These are phyloP conservation scores for Cinnamomum chago DNA, from an alignment of 164 flowering plant species.

Conservation along the genomic window DNA sequence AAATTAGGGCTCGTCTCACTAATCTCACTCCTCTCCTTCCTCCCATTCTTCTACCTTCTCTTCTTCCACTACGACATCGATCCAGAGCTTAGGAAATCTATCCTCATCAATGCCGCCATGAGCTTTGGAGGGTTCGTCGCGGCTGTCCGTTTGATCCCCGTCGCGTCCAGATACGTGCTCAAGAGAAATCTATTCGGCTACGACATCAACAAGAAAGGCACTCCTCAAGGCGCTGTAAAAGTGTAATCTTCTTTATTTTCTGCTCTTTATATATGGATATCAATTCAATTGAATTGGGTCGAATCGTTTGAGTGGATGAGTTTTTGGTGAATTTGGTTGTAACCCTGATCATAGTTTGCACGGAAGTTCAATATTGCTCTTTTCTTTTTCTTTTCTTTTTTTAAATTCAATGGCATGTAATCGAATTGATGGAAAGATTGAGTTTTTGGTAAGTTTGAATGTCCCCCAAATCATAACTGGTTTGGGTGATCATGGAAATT, in stretches of 20 bases:
- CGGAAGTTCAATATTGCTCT: too few relatives aligned
- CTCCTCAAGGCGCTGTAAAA: conserved; percentile 75
- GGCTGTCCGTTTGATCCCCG: conserved; percentile 67
- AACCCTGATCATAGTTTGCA: background rate
- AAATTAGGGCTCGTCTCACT: conserved; percentile 34
- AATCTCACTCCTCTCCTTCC: conserved; percentile 27
- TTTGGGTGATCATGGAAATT: too few relatives aligned
- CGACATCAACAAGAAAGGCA: conserved; percentile 88
- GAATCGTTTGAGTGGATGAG: background rate
- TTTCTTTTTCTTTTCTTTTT: too few relatives aligned
- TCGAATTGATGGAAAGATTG: too few relatives aligned
- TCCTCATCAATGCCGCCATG: conserved; percentile 53
- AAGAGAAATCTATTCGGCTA: conserved; percentile 69
- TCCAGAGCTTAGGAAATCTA: conserved; percentile 47
- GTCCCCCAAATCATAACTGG: too few relatives aligned
- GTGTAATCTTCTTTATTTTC: conserved; percentile 42
- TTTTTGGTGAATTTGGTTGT: background rate
- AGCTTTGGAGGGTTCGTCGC: conserved; percentile 63
- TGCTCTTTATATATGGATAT: background rate
- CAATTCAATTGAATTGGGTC: background rate
- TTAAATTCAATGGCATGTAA: too few relatives aligned
- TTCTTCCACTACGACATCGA: conserved; percentile 61
- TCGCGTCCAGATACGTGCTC: conserved; percentile 63
- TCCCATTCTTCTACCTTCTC: conserved; percentile 51
- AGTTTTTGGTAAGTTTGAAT: too few relatives aligned